Conservation (phyloP, 257 asterid genomes). For the Solanum bulbocastanum region DNA sequence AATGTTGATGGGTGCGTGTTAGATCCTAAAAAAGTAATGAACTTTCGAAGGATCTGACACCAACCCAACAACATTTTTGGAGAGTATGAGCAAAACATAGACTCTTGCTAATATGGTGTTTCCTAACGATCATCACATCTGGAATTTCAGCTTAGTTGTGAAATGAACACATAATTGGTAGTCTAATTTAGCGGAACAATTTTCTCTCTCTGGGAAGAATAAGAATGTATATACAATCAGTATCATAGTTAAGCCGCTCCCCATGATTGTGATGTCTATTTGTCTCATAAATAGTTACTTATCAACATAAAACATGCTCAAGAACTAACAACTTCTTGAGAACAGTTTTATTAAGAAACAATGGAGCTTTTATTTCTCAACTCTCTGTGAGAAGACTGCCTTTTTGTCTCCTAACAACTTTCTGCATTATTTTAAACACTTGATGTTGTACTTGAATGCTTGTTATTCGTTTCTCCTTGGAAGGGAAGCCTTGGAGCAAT, state of each 20-base stretch:
- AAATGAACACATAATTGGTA: not conserved
- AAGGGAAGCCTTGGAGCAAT: not conserved
- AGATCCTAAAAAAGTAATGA: no score
- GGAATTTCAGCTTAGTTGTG: not conserved
- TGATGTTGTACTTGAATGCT: not conserved
- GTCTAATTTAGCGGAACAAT: not conserved
- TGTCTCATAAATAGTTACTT: not conserved
- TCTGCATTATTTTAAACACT: not conserved
- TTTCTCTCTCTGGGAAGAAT: not conserved
- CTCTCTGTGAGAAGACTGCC: not conserved
- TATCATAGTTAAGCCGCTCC: not conserved
- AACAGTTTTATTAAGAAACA: not conserved
- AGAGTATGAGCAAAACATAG: no score
- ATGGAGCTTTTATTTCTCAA: not conserved
- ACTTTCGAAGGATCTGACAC: no score
- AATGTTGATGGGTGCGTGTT: not conserved
- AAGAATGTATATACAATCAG: not conserved
- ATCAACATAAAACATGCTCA: not conserved
- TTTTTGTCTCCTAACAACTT: not conserved
- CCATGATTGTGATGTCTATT: not conserved
- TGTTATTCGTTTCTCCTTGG: not conserved
- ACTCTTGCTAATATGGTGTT: not conserved
- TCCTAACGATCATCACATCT: not conserved
- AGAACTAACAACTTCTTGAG: not conserved
- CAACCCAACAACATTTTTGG: no score